Evolutionary conservation across 352 stramenopile species (phyloP).

Genomic region (Pythium dissotocum): DNA sequence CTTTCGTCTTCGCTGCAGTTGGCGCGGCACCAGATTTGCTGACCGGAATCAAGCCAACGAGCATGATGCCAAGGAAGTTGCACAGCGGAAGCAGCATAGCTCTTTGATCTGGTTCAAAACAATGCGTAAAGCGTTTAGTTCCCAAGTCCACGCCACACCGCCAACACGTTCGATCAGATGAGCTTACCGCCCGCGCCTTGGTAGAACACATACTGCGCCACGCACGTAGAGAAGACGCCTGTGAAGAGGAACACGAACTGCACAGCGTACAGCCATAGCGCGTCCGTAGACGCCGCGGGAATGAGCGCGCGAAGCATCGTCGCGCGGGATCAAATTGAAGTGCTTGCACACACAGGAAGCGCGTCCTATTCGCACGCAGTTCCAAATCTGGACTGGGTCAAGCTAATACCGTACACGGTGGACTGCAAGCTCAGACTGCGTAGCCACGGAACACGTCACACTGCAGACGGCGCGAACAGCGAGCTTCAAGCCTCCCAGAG

Average conservation of each 20-base stretch:
- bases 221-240: conserved; percentile 83
- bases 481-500: background rate
- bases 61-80: conserved; percentile 89
- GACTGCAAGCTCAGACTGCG: background rate
- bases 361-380: background rate
- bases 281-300: background rate
- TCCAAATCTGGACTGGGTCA: background rate
- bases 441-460: background rate
- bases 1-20: background rate
- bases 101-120: conserved; percentile 46
- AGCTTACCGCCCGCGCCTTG: conserved; percentile 57
- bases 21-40: background rate
- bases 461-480: background rate
- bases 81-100: conserved; percentile 86
- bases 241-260: conserved; percentile 79
- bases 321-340: background rate
- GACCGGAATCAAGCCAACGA: conserved; percentile 66
- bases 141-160: background rate
- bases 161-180: background rate
- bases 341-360: background rate
- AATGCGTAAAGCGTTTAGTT: background rate
- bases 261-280: conserved; percentile 31
- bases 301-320: background rate
- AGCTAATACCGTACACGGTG: background rate
- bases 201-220: conserved; percentile 86